Evolutionary conservation across 2,329 filamentous ascomycete species (phyloP), one percentile per base, ranked within the genome.

Genomic region (Chrysosporium queenslandicum): DNA sequence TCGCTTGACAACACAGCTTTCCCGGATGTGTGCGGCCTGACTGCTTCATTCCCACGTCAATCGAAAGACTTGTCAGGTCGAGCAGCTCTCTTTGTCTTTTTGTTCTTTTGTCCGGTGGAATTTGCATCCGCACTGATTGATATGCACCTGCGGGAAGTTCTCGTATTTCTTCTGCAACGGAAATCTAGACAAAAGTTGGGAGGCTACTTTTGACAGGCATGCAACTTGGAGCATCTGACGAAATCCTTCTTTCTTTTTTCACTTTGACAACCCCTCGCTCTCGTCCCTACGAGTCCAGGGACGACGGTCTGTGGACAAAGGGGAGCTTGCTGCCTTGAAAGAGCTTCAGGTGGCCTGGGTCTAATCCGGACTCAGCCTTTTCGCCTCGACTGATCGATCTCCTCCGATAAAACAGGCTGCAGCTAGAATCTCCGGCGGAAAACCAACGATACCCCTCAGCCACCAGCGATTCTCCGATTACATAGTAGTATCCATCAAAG

Each of bases 141-240:
- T 47, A 47, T 47, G 45, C 45, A 37, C 20, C 30, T 21, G 32
- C 45, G 45, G 45, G 45, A 47, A 46, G 21, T 4, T 27, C 20
- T 37, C 45, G 45, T 47, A 47, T 47, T 47, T 47, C 9, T 37
- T 47, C 32, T 47, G 45, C 45, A 47, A 6, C 29, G 11, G 32
- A 27, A 27, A 37, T 25, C 23, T 18, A 30, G 11, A 16, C 27
- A 45, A 23, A 1, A 27, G n/a, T 7, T 30, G 27, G 32, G 30
- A 45, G 27, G 42, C 42, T 32, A 12, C 3, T 32, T 45, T 27
- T 9, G 23, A 12, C 9, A 2, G n/a, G 37, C 3, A 16, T 40
- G 37, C 18, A 18, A 9, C 4, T 14, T 18, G 14, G n/a, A 6
- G 14, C 4, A 18, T 37, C 14, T 37, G 8, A 37, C 18, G 34